Base-by-base conservation (phyloP, 2,329 filamentous ascomycete species). In the Ophiosphaerella korrae region DNA sequence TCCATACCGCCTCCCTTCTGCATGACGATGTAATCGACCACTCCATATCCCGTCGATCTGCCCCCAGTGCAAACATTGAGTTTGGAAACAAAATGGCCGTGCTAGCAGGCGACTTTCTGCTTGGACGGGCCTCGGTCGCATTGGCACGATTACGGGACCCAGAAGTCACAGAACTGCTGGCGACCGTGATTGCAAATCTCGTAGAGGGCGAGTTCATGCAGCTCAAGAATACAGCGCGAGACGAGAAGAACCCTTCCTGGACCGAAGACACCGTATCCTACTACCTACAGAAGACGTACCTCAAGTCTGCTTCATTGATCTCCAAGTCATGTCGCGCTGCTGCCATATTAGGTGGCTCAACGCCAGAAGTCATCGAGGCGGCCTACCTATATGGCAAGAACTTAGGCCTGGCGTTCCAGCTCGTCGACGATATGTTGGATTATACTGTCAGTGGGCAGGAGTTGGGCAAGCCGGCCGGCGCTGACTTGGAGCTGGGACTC, bases 141-240 rank as follows among this genome's bases (percentile, higher is more conserved):
- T 82, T 99, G 36, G 94, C 94, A 12, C 86, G 94, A 36, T 78
- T 99, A 52, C 85, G 93, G 29, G 91, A 99, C 69, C 89, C 92
- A 37, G 94, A 99, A 75, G 94, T 99, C 2, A 91, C 92, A 7
- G 94, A 99, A 77, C 83, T 99, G 7, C 80, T 99, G 26, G 92
- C 94, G 3, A 97, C 93, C 1, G 94, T 97, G 36, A 97, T 99
- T 63, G 93, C 94, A 38, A 99, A 99, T 73, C 80, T 99, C 23
- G 92, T 99, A 16, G 94, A 99, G 77, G 94, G 94, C 69, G 94
- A 99, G 76, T 97, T 99, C 79, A 99, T 99, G 94, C 94, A 99
- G 79, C 80, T 99, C 64, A 95, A 96, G 78, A 99, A 99, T 75
- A 97, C 94, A 1, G 90, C 89, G 39, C 82, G 84, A 59, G 93